Evolutionary conservation across 1,284 basidiomycete species (phyloP).

Genomic region (Cryptococcus floricola): DNA sequence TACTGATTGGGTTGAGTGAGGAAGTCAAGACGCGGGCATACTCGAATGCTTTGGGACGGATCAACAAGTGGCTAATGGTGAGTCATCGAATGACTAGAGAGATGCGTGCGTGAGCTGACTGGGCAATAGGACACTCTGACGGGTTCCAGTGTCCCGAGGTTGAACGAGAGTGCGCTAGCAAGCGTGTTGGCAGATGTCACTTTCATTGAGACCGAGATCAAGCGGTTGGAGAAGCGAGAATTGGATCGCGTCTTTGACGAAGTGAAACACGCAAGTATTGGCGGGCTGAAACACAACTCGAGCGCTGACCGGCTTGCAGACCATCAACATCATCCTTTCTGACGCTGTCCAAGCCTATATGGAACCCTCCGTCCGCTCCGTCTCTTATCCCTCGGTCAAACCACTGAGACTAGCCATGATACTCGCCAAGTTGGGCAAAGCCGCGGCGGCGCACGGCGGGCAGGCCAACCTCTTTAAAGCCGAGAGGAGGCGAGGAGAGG

Average conservation of each 20-base stretch:
- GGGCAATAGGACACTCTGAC: conserved; percentile 34
- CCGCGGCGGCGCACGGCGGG: conserved; percentile 54
- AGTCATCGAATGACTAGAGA: conserved; percentile 9
- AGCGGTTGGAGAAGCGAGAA: conserved; percentile 64
- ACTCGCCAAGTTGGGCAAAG: conserved; percentile 73
- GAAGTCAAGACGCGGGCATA: conserved; percentile 84
- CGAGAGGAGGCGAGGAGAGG: conserved; percentile 68
- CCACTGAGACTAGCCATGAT: conserved; percentile 70
- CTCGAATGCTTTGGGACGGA: conserved; percentile 74
- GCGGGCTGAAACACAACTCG: neutral
- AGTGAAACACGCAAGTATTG: conserved; percentile 64
- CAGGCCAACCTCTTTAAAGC: conserved; percentile 51
- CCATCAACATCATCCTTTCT: conserved; percentile 67
- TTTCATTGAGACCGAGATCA: conserved; percentile 78
- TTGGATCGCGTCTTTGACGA: conserved; percentile 74
- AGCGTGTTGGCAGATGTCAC: conserved; percentile 78
- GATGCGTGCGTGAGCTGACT: neutral
- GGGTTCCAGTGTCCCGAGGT: conserved; percentile 60
- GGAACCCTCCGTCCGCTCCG: conserved; percentile 65
- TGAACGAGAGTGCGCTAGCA: conserved; percentile 83
- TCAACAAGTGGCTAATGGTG: conserved; percentile 79
- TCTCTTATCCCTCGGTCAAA: conserved; percentile 67
- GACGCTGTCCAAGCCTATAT: conserved; percentile 75
- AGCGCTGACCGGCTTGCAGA: conserved; percentile 53
- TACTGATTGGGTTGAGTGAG: conserved; percentile 70